Conservation (phyloP, 805 yeast genomes). For the Pichia gijzeniarum region DNA sequence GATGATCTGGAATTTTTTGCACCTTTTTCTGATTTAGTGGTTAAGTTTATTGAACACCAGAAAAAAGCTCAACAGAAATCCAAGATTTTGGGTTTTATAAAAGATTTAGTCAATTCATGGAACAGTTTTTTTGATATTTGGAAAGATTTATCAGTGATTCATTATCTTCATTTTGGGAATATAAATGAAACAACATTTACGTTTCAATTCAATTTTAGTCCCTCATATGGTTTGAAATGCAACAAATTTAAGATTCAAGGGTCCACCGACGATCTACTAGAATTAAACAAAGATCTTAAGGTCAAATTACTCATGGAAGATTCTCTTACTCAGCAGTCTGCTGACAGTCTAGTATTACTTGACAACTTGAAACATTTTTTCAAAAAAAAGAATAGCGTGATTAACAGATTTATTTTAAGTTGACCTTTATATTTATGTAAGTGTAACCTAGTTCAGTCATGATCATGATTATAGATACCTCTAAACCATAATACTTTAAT, state of each 20-base stretch:
- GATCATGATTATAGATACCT: no score
- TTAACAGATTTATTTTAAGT: slow-evolving; percentile 4
- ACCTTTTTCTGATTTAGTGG: slow-evolving; percentile 7
- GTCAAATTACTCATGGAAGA: not conserved
- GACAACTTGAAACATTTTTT: not conserved
- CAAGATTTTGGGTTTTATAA: not conserved
- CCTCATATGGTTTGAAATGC: not conserved
- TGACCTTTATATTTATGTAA: not conserved
- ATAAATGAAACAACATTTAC: not conserved
- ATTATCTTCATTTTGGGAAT: slow-evolving; percentile 3
- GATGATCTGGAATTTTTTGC: not conserved
- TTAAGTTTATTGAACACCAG: not conserved
- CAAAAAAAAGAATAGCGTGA: slow-evolving; percentile 3
- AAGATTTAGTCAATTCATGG: not conserved
- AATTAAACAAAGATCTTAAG: not conserved
- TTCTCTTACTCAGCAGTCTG: not conserved
- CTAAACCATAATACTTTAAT: no score
- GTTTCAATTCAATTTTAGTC: slow-evolving; percentile 1
- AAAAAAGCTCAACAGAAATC: not conserved
- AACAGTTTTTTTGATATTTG: slow-evolving; percentile 6
- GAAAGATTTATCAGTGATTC: slow-evolving; percentile 11
- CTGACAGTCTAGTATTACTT: not conserved
- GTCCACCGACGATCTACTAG: slow-evolving; percentile 5
- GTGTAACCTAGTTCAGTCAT: no score
- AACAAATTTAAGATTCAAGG: slow-evolving; percentile 1